Conservation (phyloP, 495 filamentous ascomycete species). For the Cryomyces minteri region DNA sequence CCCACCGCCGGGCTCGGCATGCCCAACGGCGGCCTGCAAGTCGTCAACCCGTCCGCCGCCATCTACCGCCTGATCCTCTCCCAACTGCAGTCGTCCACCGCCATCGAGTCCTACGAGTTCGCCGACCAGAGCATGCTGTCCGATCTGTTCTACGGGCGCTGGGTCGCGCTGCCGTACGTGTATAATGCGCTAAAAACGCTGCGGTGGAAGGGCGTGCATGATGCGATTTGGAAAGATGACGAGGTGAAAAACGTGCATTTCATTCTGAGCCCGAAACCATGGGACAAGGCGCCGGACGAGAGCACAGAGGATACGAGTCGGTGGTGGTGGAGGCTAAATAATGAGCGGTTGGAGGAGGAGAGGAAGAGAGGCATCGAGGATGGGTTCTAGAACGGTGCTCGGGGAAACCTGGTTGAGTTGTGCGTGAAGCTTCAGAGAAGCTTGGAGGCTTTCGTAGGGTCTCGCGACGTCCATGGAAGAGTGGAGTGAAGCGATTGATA, state of each 20-base stretch:
- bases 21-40: conserved; percentile 57
- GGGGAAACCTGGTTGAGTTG: too few relatives aligned
- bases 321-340: conserved; percentile 49
- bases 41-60: conserved; percentile 41
- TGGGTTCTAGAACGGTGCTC: conserved; percentile 13
- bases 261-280: conserved; percentile 65
- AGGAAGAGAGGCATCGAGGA: conserved; percentile 23
- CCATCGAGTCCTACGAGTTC: conserved; percentile 41
- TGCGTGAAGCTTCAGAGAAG: too few relatives aligned
- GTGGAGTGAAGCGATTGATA: too few relatives aligned
- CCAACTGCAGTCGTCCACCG: conserved; percentile 24
- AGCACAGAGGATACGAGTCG: conserved; percentile 34
- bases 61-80: conserved; percentile 37
- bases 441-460: too few relatives aligned
- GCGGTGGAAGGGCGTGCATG: conserved; percentile 47
- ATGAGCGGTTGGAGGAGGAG: conserved; percentile 32
- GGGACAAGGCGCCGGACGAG: conserved; percentile 41
- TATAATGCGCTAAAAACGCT: conserved; percentile 77
- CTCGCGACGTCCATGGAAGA: too few relatives aligned
- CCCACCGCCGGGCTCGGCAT: conserved; percentile 37
- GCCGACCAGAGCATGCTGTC: conserved; percentile 57
- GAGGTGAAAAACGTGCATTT: conserved; percentile 67
- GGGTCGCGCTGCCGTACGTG: conserved; percentile 56
- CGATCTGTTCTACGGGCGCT: conserved; percentile 44
- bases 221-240: conserved; percentile 55